Conservation (phyloP, 371 early-diverging fungal genomes). For the Coemansia sp. region DNA sequence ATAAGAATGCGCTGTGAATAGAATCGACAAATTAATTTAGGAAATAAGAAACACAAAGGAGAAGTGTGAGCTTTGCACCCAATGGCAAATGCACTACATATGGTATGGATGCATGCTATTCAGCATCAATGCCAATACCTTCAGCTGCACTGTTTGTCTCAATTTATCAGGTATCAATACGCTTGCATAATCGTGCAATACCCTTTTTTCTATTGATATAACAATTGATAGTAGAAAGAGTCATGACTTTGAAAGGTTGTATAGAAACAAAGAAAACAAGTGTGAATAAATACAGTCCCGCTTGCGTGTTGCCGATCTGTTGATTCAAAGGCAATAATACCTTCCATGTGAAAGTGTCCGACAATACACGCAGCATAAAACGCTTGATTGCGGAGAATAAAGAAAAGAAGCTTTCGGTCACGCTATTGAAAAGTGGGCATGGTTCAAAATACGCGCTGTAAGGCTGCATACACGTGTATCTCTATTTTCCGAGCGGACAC, state of each 20-base stretch:
- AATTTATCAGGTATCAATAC: not conserved
- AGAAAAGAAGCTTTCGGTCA: not conserved
- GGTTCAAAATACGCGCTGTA: not conserved
- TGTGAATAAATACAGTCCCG: not conserved
- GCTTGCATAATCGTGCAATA: not conserved
- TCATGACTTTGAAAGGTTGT: not conserved
- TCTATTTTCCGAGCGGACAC: not conserved
- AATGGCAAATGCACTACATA: not conserved
- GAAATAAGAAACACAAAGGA: not conserved
- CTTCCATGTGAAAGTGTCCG: not conserved
- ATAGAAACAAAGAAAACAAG: not conserved
- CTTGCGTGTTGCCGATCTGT: not conserved
- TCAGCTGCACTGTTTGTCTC: not conserved
- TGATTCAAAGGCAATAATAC: not conserved
- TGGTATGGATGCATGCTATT: not conserved
- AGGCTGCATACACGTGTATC: not conserved
- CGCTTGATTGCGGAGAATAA: not conserved
- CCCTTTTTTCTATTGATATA: not conserved
- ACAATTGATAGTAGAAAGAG: not conserved
- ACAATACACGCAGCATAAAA: not conserved
- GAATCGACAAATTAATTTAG: not conserved
- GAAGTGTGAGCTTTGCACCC: not conserved
- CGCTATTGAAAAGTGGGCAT: not conserved
- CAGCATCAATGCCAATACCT: not conserved
- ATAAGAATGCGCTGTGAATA: not conserved